Percentiles rank a stretch among this genome's conserved stretches.
These are phyloP conservation scores for Pulveroboletus sp. DNA, from an alignment of 768 basidiomycete species.

Conservation along the genomic window DNA sequence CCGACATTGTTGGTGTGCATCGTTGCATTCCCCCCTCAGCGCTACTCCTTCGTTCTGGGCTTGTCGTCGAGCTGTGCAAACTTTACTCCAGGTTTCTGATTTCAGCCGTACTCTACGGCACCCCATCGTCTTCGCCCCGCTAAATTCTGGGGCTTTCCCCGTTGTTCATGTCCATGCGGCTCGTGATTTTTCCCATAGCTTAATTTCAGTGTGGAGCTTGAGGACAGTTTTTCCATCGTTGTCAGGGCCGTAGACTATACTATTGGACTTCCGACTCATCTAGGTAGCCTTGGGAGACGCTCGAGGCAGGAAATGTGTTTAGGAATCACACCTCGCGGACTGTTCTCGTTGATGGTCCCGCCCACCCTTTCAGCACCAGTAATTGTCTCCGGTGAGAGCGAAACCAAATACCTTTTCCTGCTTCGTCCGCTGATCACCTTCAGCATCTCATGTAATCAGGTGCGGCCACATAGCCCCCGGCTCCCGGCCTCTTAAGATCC, in stretches of 20 bases:
- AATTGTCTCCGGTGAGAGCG: not conserved
- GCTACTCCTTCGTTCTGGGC: not conserved
- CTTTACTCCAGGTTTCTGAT: not conserved
- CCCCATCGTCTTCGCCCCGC: not conserved
- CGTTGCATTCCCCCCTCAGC: not conserved
- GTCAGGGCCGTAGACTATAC: slow-evolving; percentile 2
- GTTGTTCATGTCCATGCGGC: slow-evolving; percentile 7
- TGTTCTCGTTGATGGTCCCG: slow-evolving; percentile 5
- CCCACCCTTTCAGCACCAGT: not conserved
- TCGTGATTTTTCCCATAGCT: not conserved
- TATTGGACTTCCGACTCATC: slow-evolving; percentile 2
- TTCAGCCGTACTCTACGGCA: not conserved
- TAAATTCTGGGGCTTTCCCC: not conserved
- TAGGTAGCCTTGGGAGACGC: not conserved
- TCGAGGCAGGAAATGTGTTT: not conserved
- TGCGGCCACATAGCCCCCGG: slow-evolving; percentile 2
- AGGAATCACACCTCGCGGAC: slow-evolving; percentile 7
- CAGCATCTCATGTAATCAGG: not conserved
- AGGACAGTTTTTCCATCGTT: slow-evolving; percentile 1
- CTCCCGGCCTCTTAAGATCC: not conserved
- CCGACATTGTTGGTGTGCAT: slow-evolving; percentile 10
- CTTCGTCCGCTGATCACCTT: slow-evolving; percentile 1
- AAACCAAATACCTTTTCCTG: not conserved
- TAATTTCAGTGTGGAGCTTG: slow-evolving; percentile 6
- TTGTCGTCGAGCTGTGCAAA: slow-evolving; percentile 1